Base-by-base conservation (phyloP, 73 alveolate species). In the Tetrahymena malaccensis region DNA sequence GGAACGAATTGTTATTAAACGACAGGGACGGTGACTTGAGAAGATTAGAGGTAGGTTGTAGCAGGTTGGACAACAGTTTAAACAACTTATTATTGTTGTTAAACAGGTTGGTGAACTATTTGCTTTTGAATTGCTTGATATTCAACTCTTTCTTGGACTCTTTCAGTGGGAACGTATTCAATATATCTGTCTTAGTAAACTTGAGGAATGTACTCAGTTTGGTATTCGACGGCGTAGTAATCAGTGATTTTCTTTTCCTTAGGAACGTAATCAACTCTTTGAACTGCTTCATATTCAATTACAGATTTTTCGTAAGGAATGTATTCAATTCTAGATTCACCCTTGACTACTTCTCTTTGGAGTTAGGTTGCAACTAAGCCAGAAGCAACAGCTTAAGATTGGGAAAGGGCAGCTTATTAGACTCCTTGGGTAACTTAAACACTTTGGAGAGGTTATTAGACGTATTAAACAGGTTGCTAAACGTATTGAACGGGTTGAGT, bases 301-400 rank as follows among this genome's bases (percentile, higher is more conserved):
- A 95, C 97, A 33, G 97, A 89, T 55, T 95, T 95, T 57, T 95
- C 35, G 43, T 95, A 95, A 34, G 97, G 97, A 44, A 95, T 57
- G 55, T 95, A 95, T 89, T 95, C 97, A 21, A 95, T 95, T 95
- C 97, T 95, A 21, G 97, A 95, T 89, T 95, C 97, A n/a, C 97
- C 97, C 94, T 89, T 95, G 93, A 95, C 89, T 3, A 70, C 89
- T 70, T 70, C 89, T 70, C 89, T 70, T 70, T 70, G 31, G 43
- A 70, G 7, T n/a, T n/a, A 70, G 11, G 89, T 70, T 11, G 89
- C 22, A 70, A 70, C 89, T 25, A 70, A 40, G 11, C 89, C 89
- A 22, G 35, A 70, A 25, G 89, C 89, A 70, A 70, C 11, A n/a
- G 89, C 89, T 70, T 70, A 22, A 12, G 89, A 70, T 70, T 70